Evolutionary conservation across 192 early-diverging fungal genomes (phyloP).

Genomic region (Coemansia sp.): DNA sequence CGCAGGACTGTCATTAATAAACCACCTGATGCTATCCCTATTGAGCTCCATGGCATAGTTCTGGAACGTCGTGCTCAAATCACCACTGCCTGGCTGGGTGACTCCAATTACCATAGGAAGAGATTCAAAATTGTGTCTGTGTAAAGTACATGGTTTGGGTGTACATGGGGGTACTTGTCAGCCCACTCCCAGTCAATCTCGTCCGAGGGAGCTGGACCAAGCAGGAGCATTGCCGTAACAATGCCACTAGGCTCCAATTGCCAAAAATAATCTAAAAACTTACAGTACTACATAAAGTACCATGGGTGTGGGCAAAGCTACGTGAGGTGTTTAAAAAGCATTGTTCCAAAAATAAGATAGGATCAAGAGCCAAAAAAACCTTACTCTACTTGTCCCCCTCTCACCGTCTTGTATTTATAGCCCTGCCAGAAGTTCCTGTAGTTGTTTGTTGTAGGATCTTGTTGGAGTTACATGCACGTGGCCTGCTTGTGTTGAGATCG

Average conservation of each 20-base stretch:
- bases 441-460: too few relatives aligned
- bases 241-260: slow-evolving; percentile 37
- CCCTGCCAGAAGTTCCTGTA: too few relatives aligned
- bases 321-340: too few relatives aligned
- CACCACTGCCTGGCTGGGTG: slow-evolving; percentile 28
- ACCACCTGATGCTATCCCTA: slow-evolving; percentile 61
- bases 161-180: slow-evolving; percentile 53
- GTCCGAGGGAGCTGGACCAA: slow-evolving; percentile 53
- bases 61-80: slow-evolving; percentile 57
- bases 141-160: slow-evolving; percentile 60
- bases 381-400: too few relatives aligned
- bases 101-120: slow-evolving; percentile 37
- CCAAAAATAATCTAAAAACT: too few relatives aligned
- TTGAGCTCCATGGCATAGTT: slow-evolving; percentile 64
- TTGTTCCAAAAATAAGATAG: too few relatives aligned
- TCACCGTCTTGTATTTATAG: too few relatives aligned
- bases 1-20: slow-evolving; percentile 47
- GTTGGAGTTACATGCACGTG: too few relatives aligned
- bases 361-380: too few relatives aligned
- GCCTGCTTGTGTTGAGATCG: too few relatives aligned
- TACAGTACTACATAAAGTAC: too few relatives aligned
- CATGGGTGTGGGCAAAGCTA: too few relatives aligned
- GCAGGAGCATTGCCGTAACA: slow-evolving; percentile 58
- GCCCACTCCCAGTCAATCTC: slow-evolving; percentile 70
- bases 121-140: slow-evolving; percentile 33